Evolutionary conservation across 768 basidiomycete genomes (phyloP), one percentile per base, ranked within the genome.

Genomic region (Phanerochaete carnosa): DNA sequence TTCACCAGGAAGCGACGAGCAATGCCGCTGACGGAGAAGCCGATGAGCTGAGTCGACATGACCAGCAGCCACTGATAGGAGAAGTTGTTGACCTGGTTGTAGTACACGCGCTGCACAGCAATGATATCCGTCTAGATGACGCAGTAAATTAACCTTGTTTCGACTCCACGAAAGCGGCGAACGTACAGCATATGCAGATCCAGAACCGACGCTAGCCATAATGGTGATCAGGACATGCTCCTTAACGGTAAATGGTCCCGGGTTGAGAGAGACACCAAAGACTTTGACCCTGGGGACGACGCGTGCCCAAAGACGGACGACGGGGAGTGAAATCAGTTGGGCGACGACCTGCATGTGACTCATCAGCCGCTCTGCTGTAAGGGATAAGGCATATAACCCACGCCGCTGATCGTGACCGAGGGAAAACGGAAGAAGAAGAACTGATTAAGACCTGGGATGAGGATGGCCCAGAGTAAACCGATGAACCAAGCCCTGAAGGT

Each of bases 241-340:
- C 73, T 92, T 90, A 69, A 90, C 86, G 32, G 80, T 81, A 65
- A 89, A 91, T 1, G 85, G 87, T 8, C 90, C 90, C 25, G 88
- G 87, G 70, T 89, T 89, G 46, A 89, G 68, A n/a, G 80, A 72
- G 28, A 83, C 37, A 19, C 88, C 87, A 43, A 86, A 83, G 3
- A 89, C 71, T 25, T 70, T 75, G 59, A 79, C 74, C 28, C 72
- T 66, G 1, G 88, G 88, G 33, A 85, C 65, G 9, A 84, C 64
- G 58, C 82, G 72, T 25, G 87, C 88, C 81, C 85, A 87, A 1
- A 78, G 70, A 25, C 85, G 80, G 28, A 89, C 88, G 4, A 88
- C 63, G 1, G 90, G 90, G 65, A 89, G 85, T 2, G 83, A 81
- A 9, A 92, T 68, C n/a, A 93, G 73, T 64, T 89, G 85, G 0